Percentiles rank a stretch among this genome's conserved stretches.
These are phyloP conservation scores for Arthonia radiata DNA, from an alignment of 495 filamentous ascomycete species.

Conservation along the genomic window DNA sequence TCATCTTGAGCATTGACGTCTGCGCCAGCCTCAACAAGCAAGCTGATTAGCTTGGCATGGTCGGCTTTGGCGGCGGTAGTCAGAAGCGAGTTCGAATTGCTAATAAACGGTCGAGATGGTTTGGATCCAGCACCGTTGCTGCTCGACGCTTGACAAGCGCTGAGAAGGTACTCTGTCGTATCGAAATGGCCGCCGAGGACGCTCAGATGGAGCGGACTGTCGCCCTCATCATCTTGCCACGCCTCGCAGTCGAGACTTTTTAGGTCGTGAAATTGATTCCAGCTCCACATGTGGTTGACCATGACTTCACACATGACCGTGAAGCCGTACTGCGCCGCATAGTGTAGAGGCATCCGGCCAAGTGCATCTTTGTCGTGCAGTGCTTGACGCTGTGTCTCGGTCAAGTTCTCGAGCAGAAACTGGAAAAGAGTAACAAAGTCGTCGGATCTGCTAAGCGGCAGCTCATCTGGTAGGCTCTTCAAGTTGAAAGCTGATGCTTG, in stretches of 20 bases:
- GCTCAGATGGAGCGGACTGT: slow-evolving; percentile 72
- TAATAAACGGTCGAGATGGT: slow-evolving; percentile 39
- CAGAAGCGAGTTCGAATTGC: slow-evolving; percentile 73
- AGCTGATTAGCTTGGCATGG: slow-evolving; percentile 53
- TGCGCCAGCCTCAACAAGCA: slow-evolving; percentile 73
- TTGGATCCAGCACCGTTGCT: slow-evolving; percentile 29
- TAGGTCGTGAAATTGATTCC: slow-evolving; percentile 63
- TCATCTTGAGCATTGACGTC: slow-evolving; percentile 88
- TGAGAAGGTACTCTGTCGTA: slow-evolving; percentile 57
- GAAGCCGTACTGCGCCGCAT: slow-evolving; percentile 86
- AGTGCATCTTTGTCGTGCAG: slow-evolving; percentile 47
- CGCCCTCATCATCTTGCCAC: slow-evolving; percentile 86
- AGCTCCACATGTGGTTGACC: slow-evolving; percentile 66
- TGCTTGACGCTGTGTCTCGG: slow-evolving; percentile 39
- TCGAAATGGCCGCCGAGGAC: slow-evolving; percentile 77
- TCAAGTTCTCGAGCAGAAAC: slow-evolving; percentile 46
- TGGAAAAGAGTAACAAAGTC: slow-evolving; percentile 48
- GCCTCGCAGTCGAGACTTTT: slow-evolving; percentile 59
- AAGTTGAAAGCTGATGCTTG: slow-evolving; percentile 6
- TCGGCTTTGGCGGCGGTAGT: slow-evolving; percentile 70
- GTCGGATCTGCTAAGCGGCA: slow-evolving; percentile 40
- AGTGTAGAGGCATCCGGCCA: slow-evolving; percentile 75
- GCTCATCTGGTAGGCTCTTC: slow-evolving; percentile 21
- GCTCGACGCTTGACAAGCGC: slow-evolving; percentile 50
- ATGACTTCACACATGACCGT: slow-evolving; percentile 68